Evolutionary conservation across 2,329 filamentous ascomycete species (phyloP).

Genomic region (Trichoderma gracile): DNA sequence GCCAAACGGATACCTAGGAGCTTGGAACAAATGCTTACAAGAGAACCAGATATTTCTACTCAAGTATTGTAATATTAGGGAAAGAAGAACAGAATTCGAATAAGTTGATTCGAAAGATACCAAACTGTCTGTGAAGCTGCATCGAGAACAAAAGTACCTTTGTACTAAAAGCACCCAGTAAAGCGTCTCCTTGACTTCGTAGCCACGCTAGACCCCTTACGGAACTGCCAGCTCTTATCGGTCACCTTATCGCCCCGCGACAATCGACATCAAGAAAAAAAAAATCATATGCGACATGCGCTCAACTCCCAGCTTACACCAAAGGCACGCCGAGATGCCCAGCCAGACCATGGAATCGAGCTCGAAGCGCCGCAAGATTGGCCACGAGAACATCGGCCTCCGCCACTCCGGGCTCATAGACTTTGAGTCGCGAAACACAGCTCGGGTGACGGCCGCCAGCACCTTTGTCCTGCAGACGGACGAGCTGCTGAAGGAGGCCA

Average conservation of each 20-base stretch:
- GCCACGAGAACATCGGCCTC: slow-evolving; percentile 41
- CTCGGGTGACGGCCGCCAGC: slow-evolving; percentile 50
- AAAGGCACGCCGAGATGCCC: not conserved
- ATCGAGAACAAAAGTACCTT: too few relatives aligned
- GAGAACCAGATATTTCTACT: too few relatives aligned
- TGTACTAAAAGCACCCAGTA: too few relatives aligned
- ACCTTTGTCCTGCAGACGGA: slow-evolving; percentile 61
- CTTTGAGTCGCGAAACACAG: slow-evolving; percentile 44
- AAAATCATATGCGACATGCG: slow-evolving; percentile 24
- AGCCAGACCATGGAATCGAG: slow-evolving; percentile 46
- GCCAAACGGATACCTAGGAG: too few relatives aligned
- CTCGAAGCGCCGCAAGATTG: slow-evolving; percentile 53
- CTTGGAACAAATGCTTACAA: too few relatives aligned
- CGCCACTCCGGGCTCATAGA: slow-evolving; percentile 42
- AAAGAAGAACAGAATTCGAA: too few relatives aligned
- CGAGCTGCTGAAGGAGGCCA: slow-evolving; percentile 58
- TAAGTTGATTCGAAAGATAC: too few relatives aligned
- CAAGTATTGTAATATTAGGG: too few relatives aligned
- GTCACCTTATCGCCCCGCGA: slow-evolving; percentile 34
- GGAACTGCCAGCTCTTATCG: slow-evolving; percentile 2
- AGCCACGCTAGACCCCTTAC: not conserved
- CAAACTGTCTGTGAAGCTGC: too few relatives aligned
- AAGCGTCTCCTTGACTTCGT: not conserved
- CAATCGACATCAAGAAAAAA: slow-evolving; percentile 10
- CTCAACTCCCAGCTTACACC: slow-evolving; percentile 21